Base-by-base conservation (phyloP, 2,329 filamentous ascomycete species). In the Diaporthe nobilis region DNA sequence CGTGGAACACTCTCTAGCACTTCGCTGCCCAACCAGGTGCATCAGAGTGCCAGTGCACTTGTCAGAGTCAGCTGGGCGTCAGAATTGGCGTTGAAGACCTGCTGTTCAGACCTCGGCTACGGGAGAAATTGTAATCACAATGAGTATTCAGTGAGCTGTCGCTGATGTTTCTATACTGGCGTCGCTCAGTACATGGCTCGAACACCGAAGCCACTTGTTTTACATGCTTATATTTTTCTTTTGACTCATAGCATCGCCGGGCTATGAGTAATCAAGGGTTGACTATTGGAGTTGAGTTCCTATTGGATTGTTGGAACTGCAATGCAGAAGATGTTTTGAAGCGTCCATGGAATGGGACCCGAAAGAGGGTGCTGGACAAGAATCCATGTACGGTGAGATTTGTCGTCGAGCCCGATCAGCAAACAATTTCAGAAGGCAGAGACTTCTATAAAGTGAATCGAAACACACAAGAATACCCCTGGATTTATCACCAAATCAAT, bases 401-500 rank as follows among this genome's bases (percentile, higher is more conserved):
- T 34, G 31, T 53, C 31, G 22, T 39, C 22, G 22, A 20, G 4
- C 7, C 34, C 47, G 47, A 20, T 68, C 13, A 13, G 5, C 25
- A 34, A 10, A 15, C 22, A n/a, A 17, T 2, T 1, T 20, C 20
- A 39, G 13, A 51, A 20, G 2, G 7, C 47, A 20, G 1, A 0
- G 20, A 12, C 17, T 7, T 4, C 15, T 12, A 39, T 37, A 37
- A 37, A 67, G 28, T 15, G 12, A n/a, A 7, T 5, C 22, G 12
- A 1, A 20, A 25, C 3, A 4, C 22, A 13, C 25, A n/a, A 8
- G 8, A 4, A 2, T 7, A 6, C 7, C 20, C 17, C n/a, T 17
- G 5, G 1, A 4, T 13, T 8, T 1, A 13, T 13, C 6, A 4
- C 6, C 1, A 0, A 28, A 15, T 4, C 20, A 7, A 53, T 15